Percentiles rank a stretch among this genome's conserved stretches.
These are phyloP conservation scores for Sporisorium graminicola DNA, from an alignment of 1,284 basidiomycete genomes.

Conservation along the genomic window DNA sequence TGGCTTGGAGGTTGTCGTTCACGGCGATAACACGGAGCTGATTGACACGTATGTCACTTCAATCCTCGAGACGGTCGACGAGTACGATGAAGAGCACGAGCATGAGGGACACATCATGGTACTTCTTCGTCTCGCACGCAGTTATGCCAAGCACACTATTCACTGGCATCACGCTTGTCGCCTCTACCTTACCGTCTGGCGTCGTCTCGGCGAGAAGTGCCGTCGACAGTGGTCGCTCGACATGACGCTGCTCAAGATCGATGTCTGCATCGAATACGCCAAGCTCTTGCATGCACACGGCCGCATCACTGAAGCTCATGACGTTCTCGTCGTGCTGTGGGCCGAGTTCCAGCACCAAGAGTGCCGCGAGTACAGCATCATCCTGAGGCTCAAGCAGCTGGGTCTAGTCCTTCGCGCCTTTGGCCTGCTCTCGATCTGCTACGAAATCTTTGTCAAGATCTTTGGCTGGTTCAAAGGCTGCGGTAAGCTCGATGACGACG, in stretches of 20 bases:
- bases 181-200: slow-evolving; percentile 13
- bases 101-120: slow-evolving; percentile 3
- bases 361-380: background rate
- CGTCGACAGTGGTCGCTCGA: slow-evolving; percentile 10
- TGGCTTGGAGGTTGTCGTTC: slow-evolving; percentile 3
- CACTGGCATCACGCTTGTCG: slow-evolving; percentile 16
- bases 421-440: slow-evolving; percentile 6
- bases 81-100: slow-evolving; percentile 8
- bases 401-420: slow-evolving; percentile 9
- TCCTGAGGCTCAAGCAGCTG: slow-evolving; percentile 8
- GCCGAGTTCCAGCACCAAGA: slow-evolving; percentile 12
- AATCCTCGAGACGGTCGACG: slow-evolving; percentile 14
- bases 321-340: slow-evolving; percentile 10
- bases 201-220: slow-evolving; percentile 6
- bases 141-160: background rate
- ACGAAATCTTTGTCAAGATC: slow-evolving; percentile 3
- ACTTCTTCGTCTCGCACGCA: slow-evolving; percentile 6
- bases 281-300: slow-evolving; percentile 5
- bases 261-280: slow-evolving; percentile 11
- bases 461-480: slow-evolving; percentile 16
- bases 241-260: slow-evolving; percentile 9
- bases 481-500: background rate
- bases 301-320: slow-evolving; percentile 1
- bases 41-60: slow-evolving; percentile 9
- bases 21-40: slow-evolving; percentile 1